A percentile compares a stretch with the other conserved stretches of the same genome.
Evolutionary conservation across 1,139 yeast species (phyloP).

Genomic region (Pichia sp.): DNA sequence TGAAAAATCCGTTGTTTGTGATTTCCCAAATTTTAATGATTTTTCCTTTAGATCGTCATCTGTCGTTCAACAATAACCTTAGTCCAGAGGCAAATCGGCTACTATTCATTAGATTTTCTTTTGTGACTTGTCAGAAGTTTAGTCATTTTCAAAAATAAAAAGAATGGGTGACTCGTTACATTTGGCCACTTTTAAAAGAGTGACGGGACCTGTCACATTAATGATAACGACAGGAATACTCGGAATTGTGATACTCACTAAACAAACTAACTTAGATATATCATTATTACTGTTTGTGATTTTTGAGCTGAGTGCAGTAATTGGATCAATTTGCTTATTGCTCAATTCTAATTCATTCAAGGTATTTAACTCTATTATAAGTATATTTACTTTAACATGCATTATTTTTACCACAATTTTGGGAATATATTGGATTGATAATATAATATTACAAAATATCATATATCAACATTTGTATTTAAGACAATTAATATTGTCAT

Average conservation of each 20-base stretch:
- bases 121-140: not conserved
- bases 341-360: not conserved
- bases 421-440: constrained; percentile 14
- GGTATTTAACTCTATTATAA: not conserved
- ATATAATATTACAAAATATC: constrained; percentile 2
- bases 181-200: not conserved
- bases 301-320: constrained; percentile 4
- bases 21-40: not conserved
- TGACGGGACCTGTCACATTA: not conserved
- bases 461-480: not conserved
- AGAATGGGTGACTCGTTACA: constrained; percentile 6
- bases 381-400: not conserved
- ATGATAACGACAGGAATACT: constrained; percentile 3
- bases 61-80: not conserved
- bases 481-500: constrained; percentile 7
- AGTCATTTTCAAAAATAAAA: not conserved
- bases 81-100: not conserved
- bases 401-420: constrained; percentile 2
- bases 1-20: not conserved
- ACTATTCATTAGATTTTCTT: not conserved
- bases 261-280: not conserved
- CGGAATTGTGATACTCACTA: constrained; percentile 1
- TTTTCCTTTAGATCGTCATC: not conserved
- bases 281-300: constrained; percentile 6
- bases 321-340: not conserved